Base-by-base conservation (phyloP, 306 rosid genomes). In the Geum urbanum region DNA sequence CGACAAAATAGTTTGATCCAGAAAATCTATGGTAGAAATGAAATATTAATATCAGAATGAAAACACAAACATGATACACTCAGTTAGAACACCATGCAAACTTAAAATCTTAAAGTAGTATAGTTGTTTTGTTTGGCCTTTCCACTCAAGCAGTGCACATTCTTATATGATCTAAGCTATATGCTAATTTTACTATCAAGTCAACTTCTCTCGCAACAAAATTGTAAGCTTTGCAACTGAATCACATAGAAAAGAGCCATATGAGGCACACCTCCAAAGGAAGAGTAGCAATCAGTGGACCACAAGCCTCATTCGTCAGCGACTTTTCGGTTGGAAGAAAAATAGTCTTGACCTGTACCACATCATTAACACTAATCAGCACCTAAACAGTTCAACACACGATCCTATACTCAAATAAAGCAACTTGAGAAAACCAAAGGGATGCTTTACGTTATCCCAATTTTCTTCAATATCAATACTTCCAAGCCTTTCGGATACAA, bases 241-340 rank as follows among this genome's bases (percentile, higher is more conserved):
- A 7, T 4, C 14, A 43, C 3, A 70, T 35, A 66, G 11, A 2
- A 72, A 55, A 77, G 24, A 76, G 62, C 16, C n/a, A 16, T 35
- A 62, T 52, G 43, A 80, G 8, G 60, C 81, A 55, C 52, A 91
- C 95, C 97, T 91, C 97, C 85, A 91, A 75, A 45, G 95, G 92
- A 70, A 91, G 97, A 52, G 92, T 91, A 51, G 97, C 95, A 66
- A 88, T 88, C 82, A 91, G 71, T 15, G 97, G 97, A 46, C 92
- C 97, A 32, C 95, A 88, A 27, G 87, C 85, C 73, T 86, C 90
- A 46, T 67, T 79, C 24, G 84, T 88, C 83, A 90, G 35, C 12
- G 84, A 60, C 73, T 88, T 88, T 67, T 88, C 95, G 0, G 90
- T 78, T 4, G 90, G 92, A 80, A 91, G 89, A 86, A 78, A 88